Evolutionary conservation across 2,329 filamentous ascomycete species (phyloP).

Genomic region (Diaporthe capsici): DNA sequence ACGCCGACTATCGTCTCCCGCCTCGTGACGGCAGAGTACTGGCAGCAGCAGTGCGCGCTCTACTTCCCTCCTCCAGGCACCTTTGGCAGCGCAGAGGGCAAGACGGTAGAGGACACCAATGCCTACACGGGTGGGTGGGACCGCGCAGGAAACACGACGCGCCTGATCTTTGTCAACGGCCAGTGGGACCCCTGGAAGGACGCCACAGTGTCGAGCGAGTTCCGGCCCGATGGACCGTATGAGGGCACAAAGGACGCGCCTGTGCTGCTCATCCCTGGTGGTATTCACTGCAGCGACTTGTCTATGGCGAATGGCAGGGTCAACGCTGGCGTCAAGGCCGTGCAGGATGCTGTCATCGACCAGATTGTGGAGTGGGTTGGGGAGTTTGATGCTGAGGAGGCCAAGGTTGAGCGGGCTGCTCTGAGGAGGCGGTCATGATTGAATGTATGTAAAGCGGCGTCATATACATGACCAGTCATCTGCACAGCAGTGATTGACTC

Average conservation of each 20-base stretch:
- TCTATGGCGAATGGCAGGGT: conserved; percentile 61
- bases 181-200: conserved; percentile 58
- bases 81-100: conserved; percentile 52
- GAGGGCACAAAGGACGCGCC: conserved; percentile 51
- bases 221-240: conserved; percentile 56
- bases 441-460: not conserved
- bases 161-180: conserved; percentile 57
- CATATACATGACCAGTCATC: no score
- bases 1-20: conserved; percentile 58
- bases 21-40: conserved; percentile 53
- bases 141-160: conserved; percentile 54
- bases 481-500: not conserved
- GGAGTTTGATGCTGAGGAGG: conserved; percentile 59
- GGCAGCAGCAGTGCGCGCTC: conserved; percentile 60
- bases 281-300: conserved; percentile 58
- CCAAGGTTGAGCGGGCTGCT: conserved; percentile 18
- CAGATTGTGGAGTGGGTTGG: conserved; percentile 69
- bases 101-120: conserved; percentile 53
- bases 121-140: conserved; percentile 58
- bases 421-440: not conserved
- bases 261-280: conserved; percentile 52
- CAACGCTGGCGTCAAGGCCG: conserved; percentile 63
- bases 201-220: conserved; percentile 53
- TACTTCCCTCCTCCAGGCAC: conserved; percentile 58
- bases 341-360: conserved; percentile 65